Base-by-base conservation (phyloP, 257 asterid species). In the Paraleonurus japonicus region DNA sequence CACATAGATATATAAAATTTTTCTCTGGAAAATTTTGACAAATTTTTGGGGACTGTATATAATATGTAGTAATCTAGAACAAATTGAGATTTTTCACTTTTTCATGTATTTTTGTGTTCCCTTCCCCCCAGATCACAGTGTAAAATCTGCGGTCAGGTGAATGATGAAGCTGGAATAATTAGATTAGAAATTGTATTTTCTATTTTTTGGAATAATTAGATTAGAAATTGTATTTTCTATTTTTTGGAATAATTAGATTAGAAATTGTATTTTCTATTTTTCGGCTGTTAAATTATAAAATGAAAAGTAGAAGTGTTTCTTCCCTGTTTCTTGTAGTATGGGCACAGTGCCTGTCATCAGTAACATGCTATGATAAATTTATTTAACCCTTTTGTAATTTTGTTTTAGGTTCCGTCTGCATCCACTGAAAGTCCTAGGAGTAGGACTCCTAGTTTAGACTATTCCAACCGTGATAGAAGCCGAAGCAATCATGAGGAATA, bases 351-450 rank as follows among this genome's bases (percentile, higher is more conserved):
- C 10, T 48, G 53, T 66, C 53, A 20, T 26, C 32, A 19, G 33
- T 0, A 51, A 27, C 64, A 11, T 60, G 65, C 19, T 57, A 12
- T 13, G 23, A 4, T 50, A 50, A 28, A 60, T 41, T 61, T 71
- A 30, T 23, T 47, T 67, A 51, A 65, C 39, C 26, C 4, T 63
- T n/a, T 48, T 15, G 57, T 43, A 61, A 63, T 23, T 12, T 45
- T 30, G 61, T 83, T 82, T 64, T 64, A 90, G 98, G 84, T 64
- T 71, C 74, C 79, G 41, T 68, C 69, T 37, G 64, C 84, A 59
- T 81, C 85, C 65, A 37, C 73, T 35, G 82, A 82, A 82, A 87
- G 89, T 70, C 80, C 87, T 39, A 79, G 87, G 66, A 77, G 82
- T 27, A 76, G 79, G 59, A 86, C 87, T 79, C 86, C 91, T 66